Percentiles rank a stretch among this genome's conserved stretches.
Evolutionary conservation across 495 filamentous ascomycete species (phyloP).

Genomic region (Penicillium verhagenii): DNA sequence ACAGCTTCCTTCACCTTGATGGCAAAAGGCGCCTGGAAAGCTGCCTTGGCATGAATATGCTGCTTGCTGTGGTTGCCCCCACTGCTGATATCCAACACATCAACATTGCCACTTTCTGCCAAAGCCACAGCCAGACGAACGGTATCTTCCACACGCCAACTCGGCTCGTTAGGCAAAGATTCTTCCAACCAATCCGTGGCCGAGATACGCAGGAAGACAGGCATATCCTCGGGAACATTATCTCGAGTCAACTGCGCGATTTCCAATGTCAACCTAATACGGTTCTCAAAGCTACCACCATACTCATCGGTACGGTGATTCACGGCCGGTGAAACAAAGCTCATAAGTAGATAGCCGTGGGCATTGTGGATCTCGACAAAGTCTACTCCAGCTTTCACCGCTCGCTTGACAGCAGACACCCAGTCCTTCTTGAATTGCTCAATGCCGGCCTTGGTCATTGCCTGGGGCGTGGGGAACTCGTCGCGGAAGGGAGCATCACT

Average conservation of each 20-base stretch:
- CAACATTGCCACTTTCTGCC: conserved; percentile 52
- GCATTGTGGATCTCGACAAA: conserved; percentile 58
- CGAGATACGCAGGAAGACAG: conserved; percentile 61
- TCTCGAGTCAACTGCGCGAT: conserved; percentile 53
- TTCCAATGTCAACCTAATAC: conserved; percentile 56
- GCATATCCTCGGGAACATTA: conserved; percentile 59
- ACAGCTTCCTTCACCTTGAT: conserved; percentile 57
- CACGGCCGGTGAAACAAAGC: conserved; percentile 60
- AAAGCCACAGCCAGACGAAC: conserved; percentile 53
- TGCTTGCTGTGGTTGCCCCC: conserved; percentile 59
- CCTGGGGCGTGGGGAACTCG: conserved; percentile 48
- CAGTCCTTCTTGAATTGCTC: conserved; percentile 55
- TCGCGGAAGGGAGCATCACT: conserved; percentile 52
- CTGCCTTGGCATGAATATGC: conserved; percentile 53
- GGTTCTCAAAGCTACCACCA: conserved; percentile 62
- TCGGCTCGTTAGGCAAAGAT: conserved; percentile 38
- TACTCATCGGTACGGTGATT: conserved; percentile 63
- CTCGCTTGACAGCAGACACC: conserved; percentile 52
- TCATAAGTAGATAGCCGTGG: conserved; percentile 63
- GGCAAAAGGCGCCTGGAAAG: conserved; percentile 64
- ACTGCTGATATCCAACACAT: conserved; percentile 62
- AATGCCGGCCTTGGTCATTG: conserved; percentile 56
- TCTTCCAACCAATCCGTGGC: conserved; percentile 61
- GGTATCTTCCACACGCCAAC: conserved; percentile 58
- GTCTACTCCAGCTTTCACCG: conserved; percentile 56